These are phyloP conservation scores for Helianthus tuberosus DNA, from an alignment of 129 eudicot genomes.

Conservation along the genomic window DNA sequence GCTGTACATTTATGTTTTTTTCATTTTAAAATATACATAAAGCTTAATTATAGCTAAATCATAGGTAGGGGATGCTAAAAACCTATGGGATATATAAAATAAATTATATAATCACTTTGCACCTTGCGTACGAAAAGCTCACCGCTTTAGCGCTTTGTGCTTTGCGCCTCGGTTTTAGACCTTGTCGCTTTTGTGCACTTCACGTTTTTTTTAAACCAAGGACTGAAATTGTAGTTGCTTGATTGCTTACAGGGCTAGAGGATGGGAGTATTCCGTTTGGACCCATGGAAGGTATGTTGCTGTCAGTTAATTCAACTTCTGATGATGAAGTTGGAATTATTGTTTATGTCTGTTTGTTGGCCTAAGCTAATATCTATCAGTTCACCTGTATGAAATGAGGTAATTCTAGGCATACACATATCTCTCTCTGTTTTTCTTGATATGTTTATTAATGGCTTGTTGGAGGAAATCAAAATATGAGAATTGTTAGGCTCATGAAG, in stretches of 20 bases:
- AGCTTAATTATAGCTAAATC: too few species aligned
- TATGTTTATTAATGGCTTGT: background rate
- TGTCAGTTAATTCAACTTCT: background rate
- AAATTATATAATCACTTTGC: too few species aligned
- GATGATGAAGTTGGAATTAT: background rate
- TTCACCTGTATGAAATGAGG: background rate
- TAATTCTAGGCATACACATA: background rate
- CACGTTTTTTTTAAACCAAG: background rate
- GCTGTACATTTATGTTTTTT: too few species aligned
- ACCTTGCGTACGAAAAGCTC: too few species aligned
- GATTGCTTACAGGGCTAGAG: slow-evolving; percentile 63
- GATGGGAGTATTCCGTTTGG: slow-evolving; percentile 64
- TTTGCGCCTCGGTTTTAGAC: too few species aligned
- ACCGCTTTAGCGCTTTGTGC: too few species aligned
- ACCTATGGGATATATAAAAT: too few species aligned
- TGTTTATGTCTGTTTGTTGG: slow-evolving; percentile 19
- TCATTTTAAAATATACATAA: too few species aligned
- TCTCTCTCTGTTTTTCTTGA: background rate
- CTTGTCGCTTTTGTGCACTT: too few species aligned
- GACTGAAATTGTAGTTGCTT: slow-evolving; percentile 29
- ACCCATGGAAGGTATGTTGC: slow-evolving; percentile 66
- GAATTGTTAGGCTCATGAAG: background rate
- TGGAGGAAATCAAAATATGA: slow-evolving; percentile 6
- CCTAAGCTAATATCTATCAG: slow-evolving; percentile 10
- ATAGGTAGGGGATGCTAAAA: too few species aligned